Base-by-base conservation (phyloP, 805 yeast species). In the Peterozyma xylosa region DNA sequence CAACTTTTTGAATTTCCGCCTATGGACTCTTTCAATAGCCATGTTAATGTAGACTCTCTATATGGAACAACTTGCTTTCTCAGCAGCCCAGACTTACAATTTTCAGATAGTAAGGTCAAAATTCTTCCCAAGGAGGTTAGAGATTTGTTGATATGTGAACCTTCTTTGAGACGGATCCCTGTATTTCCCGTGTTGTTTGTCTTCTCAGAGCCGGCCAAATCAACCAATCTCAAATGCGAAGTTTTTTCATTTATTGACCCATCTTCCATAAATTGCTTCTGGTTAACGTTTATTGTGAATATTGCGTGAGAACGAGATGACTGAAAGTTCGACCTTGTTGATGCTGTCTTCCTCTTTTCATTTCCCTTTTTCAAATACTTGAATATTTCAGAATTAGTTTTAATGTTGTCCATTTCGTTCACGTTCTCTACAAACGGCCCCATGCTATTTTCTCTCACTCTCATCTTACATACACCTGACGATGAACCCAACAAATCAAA, bases 231-330 rank as follows among this genome's bases (percentile, higher is more conserved):
- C 34, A 87, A 66, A 47, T 74, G 74, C 2, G 93, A 82, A 1
- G 71, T 60, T 51, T 75, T 75, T 46, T 72, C 75, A 41, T 70
- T 71, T 1, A 65, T 60, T 2, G 74, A 61, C 10, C 65, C 67
- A 3, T 74, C 70, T 17, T 54, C 46, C 42, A 51, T 39, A 49
- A 62, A 73, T 38, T 62, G 62, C 15, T 79, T 80, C 52, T 84
- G 91, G 46, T 74, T 70, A 40, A 86, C 64, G 3, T 68, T 63
- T 15, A 86, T 57, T 0, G 87, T 80, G 46, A 86, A 72, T 1
- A 86, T 84, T 0, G 95, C 91, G 56, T 86, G 96, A 0, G 93
- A 84, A 48, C 96, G 67, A 1, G 90, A 82, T 34, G 90, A 82
- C 16, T 70, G 66, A 40, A 78, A 80, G 60, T 86, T 86, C 82